Conservation (phyloP, 805 yeast species). For the Yarrowia alimentaria region DNA sequence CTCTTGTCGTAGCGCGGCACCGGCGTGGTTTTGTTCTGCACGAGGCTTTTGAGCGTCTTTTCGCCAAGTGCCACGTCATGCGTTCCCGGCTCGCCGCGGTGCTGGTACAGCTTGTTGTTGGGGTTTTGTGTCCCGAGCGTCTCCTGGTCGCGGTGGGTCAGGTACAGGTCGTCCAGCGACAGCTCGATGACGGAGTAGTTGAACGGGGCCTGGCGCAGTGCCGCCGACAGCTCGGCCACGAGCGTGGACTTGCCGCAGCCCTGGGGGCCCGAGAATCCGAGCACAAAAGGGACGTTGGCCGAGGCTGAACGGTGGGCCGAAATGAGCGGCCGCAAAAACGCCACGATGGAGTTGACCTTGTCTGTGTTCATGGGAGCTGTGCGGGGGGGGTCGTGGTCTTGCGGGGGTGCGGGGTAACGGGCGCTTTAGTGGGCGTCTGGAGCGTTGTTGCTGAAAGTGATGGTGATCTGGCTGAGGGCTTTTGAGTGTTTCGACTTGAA, state of each 20-base stretch:
- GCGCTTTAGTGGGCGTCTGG: too few relatives aligned
- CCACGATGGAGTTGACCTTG: constrained; percentile 16
- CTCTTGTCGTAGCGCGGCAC: constrained; percentile 82
- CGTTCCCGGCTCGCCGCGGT: constrained; percentile 92
- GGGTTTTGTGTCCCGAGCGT: constrained; percentile 44
- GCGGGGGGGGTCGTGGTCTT: too few relatives aligned
- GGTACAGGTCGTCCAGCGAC: constrained; percentile 85
- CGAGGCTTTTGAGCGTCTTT: constrained; percentile 41
- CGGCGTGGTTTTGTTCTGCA: constrained; percentile 37
- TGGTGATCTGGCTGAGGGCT: too few relatives aligned
- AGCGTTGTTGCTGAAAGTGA: too few relatives aligned
- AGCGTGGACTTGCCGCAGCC: constrained; percentile 43
- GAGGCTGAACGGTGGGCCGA: constrained; percentile 17
- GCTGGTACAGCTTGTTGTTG: constrained; percentile 58
- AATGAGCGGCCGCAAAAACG: constrained; percentile 21
- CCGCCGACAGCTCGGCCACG: constrained; percentile 34
- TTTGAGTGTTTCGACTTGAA: too few relatives aligned
- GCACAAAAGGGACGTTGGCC: constrained; percentile 31
- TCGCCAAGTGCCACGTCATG: constrained; percentile 61
- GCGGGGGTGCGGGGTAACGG: too few relatives aligned
- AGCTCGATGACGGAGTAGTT: constrained; percentile 43
- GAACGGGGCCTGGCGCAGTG: constrained; percentile 39
- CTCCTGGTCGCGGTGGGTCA: constrained; percentile 61
- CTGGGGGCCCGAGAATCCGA: constrained; percentile 42
- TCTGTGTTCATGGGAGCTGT: constrained; percentile 23